phyloP scores from a whole-genome alignment of 768 basidiomycete genomes.

The Jaapia argillacea region DNA sequence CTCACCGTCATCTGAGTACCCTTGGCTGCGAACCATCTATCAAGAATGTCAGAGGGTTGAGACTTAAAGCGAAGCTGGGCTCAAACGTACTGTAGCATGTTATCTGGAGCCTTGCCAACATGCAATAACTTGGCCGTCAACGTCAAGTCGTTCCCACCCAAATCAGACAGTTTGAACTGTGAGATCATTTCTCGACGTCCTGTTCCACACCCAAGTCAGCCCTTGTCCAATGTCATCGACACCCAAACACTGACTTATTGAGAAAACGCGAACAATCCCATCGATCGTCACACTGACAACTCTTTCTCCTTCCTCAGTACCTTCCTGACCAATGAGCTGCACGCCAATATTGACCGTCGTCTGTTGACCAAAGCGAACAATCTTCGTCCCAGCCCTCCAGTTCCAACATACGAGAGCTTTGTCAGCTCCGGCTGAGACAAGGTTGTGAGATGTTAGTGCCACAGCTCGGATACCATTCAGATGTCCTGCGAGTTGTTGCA shows the following conservation, averaged over 20 bases:
- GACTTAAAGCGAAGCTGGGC: too few relatives aligned
- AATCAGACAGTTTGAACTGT: constrained; percentile 78
- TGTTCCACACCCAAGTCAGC: constrained; percentile 20
- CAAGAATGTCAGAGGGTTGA: constrained; percentile 5
- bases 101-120: constrained; percentile 74
- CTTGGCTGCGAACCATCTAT: constrained; percentile 86
- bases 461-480: constrained; percentile 87
- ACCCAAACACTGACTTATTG: constrained; percentile 54
- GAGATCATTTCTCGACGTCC: constrained; percentile 81
- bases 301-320: constrained; percentile 54
- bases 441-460: constrained; percentile 73
- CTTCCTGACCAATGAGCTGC: constrained; percentile 56
- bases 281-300: constrained; percentile 91
- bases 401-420: constrained; percentile 81
- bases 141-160: constrained; percentile 59
- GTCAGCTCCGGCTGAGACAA: constrained; percentile 77
- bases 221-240: constrained; percentile 2
- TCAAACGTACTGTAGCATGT: constrained; percentile 76
- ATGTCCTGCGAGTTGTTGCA: constrained; percentile 80
- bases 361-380: constrained; percentile 87
- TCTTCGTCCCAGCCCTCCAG: constrained; percentile 82
- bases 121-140: constrained; percentile 61
- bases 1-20: constrained; percentile 84
- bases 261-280: constrained; percentile 84
- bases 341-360: constrained; percentile 89